Base-by-base conservation (phyloP, 345 rosid species). In the Abelmoschus esculentus region DNA sequence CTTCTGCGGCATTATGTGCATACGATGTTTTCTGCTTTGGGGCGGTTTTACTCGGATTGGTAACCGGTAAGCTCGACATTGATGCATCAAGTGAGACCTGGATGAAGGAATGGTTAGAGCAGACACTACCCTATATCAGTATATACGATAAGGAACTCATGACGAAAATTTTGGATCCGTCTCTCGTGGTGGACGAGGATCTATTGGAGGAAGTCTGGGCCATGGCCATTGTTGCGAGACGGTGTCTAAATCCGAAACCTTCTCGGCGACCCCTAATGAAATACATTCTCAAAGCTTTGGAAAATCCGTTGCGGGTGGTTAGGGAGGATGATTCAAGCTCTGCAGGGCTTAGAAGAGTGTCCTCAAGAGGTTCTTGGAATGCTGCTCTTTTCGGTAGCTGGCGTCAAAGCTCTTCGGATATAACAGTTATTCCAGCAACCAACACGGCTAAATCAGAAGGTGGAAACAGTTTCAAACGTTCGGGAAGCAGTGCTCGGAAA, bases 201-300 rank as follows among this genome's bases (percentile, higher is more conserved):
- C 81, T 92, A 5, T 76, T 96, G 55, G 99, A 96, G 78, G 99
- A 96, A 83, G 97, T 96, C 31, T 96, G 99, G 99, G 98, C 99
- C 5, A 92, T 96, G 93, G 97, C 98, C 1, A 86, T 96, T 69
- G 87, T 96, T 5, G 97, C 99, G 7, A 82, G 90, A 72, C 89
- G 98, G 50, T 96, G 99, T 83, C 86, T 96, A 57, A 92, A 92
- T 76, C 97, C 98, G 0, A 96, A 92, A 80, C 92, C 96, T 55
- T 80, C 95, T 2, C 86, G 89, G 82, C 86, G 99, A 56, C 98
- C 98, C 2, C 87, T 83, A 13, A 92, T 96, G 99, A 89, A 92
- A 83, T 90, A 96, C 71, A 83, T 96, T 69, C 88, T 90, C 42
- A 92, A 85, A 81, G 99, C 99, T 3, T 80, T 96, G 74, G 99